Conservation (phyloP, 257 asterid species). For the Coffea canephora region DNA sequence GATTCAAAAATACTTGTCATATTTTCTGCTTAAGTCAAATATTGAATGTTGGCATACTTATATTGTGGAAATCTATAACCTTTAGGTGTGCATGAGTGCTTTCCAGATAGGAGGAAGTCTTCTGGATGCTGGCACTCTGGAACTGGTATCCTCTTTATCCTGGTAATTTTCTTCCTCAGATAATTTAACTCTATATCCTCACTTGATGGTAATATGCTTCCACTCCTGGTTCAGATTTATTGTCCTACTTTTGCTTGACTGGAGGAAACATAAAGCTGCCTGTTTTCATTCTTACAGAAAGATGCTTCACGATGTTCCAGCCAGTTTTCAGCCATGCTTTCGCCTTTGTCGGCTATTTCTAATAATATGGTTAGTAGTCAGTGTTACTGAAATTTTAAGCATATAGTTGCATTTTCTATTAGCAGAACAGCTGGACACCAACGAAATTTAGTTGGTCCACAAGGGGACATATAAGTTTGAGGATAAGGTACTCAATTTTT, state of each 20-base stretch:
- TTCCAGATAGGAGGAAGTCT: conserved; percentile 42
- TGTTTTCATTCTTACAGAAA: conserved; percentile 40
- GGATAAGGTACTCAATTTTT: background rate
- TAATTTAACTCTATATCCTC: conserved; percentile 17
- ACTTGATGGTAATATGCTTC: background rate
- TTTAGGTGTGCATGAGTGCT: conserved; percentile 55
- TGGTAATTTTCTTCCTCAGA: conserved; percentile 29
- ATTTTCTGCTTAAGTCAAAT: background rate
- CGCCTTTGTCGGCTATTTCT: conserved; percentile 61
- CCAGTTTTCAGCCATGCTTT: conserved; percentile 74
- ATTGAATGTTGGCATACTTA: background rate
- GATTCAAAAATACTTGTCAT: background rate
- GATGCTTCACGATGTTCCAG: conserved; percentile 43
- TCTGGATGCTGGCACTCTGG: conserved; percentile 40
- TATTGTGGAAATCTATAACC: background rate
- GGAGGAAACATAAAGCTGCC: conserved; percentile 5
- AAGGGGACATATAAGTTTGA: background rate
- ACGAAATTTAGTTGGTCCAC: background rate
- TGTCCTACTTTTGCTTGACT: background rate
- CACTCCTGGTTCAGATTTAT: background rate
- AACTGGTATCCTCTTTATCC: conserved; percentile 67
- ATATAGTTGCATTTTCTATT: conserved; percentile 10
- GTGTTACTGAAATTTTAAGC: background rate
- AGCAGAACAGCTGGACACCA: background rate
- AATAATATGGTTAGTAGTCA: conserved; percentile 65